phyloP scores from a whole-genome alignment of 129 eudicot species.

The Artemisia tridentata region DNA sequence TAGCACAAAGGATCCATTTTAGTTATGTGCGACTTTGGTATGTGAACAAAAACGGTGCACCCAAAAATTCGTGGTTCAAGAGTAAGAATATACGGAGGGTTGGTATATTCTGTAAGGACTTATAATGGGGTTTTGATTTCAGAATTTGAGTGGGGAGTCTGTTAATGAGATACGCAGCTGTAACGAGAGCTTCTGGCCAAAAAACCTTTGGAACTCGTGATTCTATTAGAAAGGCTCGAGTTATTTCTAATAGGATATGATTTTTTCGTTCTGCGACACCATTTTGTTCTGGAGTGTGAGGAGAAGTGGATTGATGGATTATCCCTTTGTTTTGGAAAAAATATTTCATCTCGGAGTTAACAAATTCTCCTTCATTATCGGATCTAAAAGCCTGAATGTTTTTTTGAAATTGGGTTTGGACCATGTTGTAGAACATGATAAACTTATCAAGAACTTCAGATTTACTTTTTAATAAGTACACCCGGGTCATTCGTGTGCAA shows the following conservation, averaged over 20 bases:
- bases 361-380: neutral
- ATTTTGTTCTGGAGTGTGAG: neutral
- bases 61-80: neutral
- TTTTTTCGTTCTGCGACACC: neutral
- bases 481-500: neutral
- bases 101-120: neutral
- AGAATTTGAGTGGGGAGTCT: no score
- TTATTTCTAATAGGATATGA: neutral
- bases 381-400: neutral
- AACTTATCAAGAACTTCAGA: neutral
- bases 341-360: neutral
- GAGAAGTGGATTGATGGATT: neutral
- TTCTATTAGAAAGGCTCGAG: no score
- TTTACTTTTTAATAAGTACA: neutral
- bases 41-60: neutral
- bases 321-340: neutral
- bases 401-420: conserved; percentile 2
- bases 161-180: no score
- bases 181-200: no score
- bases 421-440: neutral
- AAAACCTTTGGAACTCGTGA: no score
- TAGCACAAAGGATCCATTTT: neutral
- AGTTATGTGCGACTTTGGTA: neutral
- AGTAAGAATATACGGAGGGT: neutral
- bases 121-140: neutral